Conservation (phyloP, 805 yeast genomes). For the Diddensiella santjacobensis region DNA sequence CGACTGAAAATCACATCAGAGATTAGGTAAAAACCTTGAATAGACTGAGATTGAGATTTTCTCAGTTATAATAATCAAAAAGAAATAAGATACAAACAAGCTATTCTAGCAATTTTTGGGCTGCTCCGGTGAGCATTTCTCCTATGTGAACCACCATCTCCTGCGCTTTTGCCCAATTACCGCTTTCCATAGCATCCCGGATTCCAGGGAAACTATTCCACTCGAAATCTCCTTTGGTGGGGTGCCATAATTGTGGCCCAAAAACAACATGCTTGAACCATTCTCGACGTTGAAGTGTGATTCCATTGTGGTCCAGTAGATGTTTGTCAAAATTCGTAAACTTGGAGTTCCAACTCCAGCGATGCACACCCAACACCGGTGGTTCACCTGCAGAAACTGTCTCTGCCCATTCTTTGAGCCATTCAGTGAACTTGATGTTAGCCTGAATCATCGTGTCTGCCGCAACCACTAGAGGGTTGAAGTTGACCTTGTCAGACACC, state of each 20-base stretch:
- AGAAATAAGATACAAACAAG: not conserved
- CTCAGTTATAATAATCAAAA: not conserved
- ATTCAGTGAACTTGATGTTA: conserved; percentile 48
- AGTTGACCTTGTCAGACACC: conserved; percentile 27
- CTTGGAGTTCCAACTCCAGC: conserved; percentile 81
- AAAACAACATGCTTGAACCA: conserved; percentile 66
- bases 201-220: conserved; percentile 75
- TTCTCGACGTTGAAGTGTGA: conserved; percentile 47
- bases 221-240: conserved; percentile 41
- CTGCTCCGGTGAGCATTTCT: conserved; percentile 20
- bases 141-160: conserved; percentile 19
- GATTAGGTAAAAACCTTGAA: too few species aligned
- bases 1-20: too few species aligned
- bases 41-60: too few species aligned
- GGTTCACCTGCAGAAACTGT: conserved; percentile 56
- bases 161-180: conserved; percentile 54
- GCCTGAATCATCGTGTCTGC: conserved; percentile 40
- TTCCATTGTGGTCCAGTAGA: conserved; percentile 45
- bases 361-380: conserved; percentile 59
- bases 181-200: conserved; percentile 56
- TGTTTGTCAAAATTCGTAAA: conserved; percentile 52
- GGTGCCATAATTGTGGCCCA: conserved; percentile 65
- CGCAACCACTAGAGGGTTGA: conserved; percentile 30
- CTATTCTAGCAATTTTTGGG: conserved; percentile 12
- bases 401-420: conserved; percentile 63